Evolutionary conservation across 169 alveolate genomes (phyloP).

Genomic region (Perkinsus marinus): DNA sequence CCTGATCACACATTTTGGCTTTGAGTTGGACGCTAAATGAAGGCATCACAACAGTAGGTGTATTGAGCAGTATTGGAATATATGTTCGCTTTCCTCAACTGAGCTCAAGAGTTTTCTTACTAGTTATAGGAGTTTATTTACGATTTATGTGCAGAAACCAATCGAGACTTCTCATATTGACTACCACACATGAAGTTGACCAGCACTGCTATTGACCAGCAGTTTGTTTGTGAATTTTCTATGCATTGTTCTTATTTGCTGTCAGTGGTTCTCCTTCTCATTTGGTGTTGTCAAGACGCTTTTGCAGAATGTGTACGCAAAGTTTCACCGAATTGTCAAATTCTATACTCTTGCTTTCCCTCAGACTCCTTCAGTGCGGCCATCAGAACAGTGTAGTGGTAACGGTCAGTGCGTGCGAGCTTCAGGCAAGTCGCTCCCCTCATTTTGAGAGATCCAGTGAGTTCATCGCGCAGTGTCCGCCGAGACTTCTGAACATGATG

Average conservation of each 20-base stretch:
- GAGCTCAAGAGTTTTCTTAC: no score
- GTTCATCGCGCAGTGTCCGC: neutral
- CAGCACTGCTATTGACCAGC: no score
- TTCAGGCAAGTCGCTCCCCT: neutral
- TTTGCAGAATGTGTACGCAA: neutral
- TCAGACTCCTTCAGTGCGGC: neutral
- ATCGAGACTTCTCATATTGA: no score
- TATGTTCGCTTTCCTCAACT: no score
- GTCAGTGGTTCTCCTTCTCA: neutral
- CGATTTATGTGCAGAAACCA: no score
- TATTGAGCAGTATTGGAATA: no score
- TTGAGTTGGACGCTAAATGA: no score
- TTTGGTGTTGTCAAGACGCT: neutral
- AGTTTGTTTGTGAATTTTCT: neutral
- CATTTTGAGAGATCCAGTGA: neutral
- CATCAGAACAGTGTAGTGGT: neutral
- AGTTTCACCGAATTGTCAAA: no score
- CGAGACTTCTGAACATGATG: neutral
- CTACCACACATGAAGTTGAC: no score
- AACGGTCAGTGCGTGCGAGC: neutral
- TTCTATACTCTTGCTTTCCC: neutral
- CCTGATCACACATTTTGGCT: neutral
- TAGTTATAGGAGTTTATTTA: no score
- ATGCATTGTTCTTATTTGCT: neutral
- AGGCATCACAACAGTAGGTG: no score